These are phyloP conservation scores for Ilyonectria destructans DNA, from an alignment of 2,329 filamentous ascomycete species.

Conservation along the genomic window DNA sequence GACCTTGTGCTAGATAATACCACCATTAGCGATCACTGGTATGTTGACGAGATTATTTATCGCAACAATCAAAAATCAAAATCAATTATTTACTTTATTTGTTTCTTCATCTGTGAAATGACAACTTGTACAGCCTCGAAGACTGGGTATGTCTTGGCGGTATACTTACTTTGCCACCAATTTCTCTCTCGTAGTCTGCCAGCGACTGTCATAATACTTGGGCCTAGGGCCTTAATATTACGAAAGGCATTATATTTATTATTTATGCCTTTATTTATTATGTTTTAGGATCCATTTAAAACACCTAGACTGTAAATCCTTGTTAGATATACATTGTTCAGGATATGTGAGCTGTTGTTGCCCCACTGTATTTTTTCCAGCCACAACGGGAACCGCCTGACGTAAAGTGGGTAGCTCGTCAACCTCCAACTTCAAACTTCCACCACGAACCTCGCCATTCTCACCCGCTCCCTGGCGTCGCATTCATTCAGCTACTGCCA, in stretches of 20 bases:
- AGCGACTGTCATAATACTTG: no score
- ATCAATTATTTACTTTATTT: not conserved
- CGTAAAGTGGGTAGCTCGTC: conserved; percentile 17
- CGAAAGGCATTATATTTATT: no score
- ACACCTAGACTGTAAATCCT: no score
- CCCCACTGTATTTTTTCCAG: conserved; percentile 22
- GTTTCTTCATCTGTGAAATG: not conserved
- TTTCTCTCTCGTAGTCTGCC: no score
- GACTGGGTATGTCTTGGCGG: no score
- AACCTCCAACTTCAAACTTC: not conserved
- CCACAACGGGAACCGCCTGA: conserved; percentile 8
- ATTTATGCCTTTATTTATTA: no score
- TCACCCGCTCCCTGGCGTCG: not conserved
- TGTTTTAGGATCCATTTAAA: no score
- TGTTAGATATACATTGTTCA: no score
- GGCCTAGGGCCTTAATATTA: no score
- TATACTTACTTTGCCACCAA: no score
- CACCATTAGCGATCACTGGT: conserved; percentile 14
- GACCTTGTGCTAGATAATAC: conserved; percentile 30
- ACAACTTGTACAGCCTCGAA: no score
- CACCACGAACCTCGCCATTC: not conserved
- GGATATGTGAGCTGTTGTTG: not conserved
- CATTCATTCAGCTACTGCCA: not conserved
- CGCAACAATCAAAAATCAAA: not conserved
- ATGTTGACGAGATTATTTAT: conserved; percentile 8